Conservation (phyloP, 148 eudicot species). For the Vaccinium darrowii region DNA sequence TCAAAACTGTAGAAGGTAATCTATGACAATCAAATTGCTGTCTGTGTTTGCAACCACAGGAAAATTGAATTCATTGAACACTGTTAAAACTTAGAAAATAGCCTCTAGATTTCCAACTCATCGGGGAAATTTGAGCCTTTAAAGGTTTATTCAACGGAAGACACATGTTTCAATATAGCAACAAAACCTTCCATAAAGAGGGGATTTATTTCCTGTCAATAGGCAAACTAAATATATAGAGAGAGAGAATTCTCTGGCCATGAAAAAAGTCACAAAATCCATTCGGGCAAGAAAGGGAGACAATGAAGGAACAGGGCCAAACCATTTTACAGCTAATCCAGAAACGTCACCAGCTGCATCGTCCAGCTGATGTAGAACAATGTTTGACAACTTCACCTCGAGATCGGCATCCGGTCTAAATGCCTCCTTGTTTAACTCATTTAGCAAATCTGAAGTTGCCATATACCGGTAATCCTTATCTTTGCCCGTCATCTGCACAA, state of each 20-base stretch:
- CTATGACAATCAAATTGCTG: too few species aligned
- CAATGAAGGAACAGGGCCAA: slow-evolving; percentile 17
- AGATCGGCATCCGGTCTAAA: slow-evolving; percentile 76
- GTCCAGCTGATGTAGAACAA: slow-evolving; percentile 86
- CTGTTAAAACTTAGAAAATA: not conserved
- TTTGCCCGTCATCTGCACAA: slow-evolving; percentile 74
- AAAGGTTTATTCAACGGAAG: not conserved
- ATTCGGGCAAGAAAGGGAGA: not conserved
- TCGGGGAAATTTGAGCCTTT: not conserved
- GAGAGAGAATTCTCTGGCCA: not conserved
- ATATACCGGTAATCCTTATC: slow-evolving; percentile 93
- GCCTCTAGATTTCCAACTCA: not conserved
- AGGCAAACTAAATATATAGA: not conserved
- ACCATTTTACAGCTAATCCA: slow-evolving; percentile 99
- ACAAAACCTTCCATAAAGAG: too few species aligned
- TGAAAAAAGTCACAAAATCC: not conserved
- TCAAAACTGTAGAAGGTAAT: too few species aligned
- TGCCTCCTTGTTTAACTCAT: slow-evolving; percentile 83
- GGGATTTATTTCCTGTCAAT: not conserved
- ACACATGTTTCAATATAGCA: not conserved
- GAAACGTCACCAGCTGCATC: slow-evolving; percentile 98
- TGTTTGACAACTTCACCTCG: slow-evolving; percentile 74
- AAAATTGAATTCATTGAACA: not conserved
- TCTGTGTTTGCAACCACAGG: not conserved
- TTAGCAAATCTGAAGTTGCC: slow-evolving; percentile 98